These are phyloP conservation scores for Penicillium concentricum DNA, from an alignment of 2,329 filamentous ascomycete species.

Conservation along the genomic window DNA sequence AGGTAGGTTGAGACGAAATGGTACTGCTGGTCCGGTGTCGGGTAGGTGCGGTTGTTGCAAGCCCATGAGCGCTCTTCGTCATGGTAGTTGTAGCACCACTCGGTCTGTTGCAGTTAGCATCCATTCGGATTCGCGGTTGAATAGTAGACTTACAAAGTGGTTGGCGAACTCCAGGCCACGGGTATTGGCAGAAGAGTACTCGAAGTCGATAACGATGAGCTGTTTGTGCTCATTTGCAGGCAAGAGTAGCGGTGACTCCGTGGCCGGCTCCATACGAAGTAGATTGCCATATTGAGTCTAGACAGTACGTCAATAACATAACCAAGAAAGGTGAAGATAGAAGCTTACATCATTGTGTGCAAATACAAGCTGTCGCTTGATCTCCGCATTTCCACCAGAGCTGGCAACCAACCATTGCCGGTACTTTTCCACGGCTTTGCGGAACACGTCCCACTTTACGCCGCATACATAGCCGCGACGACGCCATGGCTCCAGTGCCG, in stretches of 20 bases:
- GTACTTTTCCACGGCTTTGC: conserved; percentile 72
- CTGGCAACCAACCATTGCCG: conserved; percentile 68
- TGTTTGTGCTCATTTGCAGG: conserved; percentile 95
- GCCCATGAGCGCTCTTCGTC: conserved; percentile 63
- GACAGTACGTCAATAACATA: conserved; percentile 21
- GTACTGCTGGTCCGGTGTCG: conserved; percentile 74
- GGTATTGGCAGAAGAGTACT: conserved; percentile 88
- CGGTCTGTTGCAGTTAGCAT: conserved; percentile 53
- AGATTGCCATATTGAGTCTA: conserved; percentile 99
- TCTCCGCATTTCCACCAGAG: conserved; percentile 65
- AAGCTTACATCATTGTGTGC: conserved; percentile 89
- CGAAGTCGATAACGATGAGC: conserved; percentile 95
- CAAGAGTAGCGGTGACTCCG: conserved; percentile 79
- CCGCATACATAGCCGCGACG: conserved; percentile 75
- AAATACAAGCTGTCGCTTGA: conserved; percentile 80
- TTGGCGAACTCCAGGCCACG: conserved; percentile 92
- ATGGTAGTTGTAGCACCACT: conserved; percentile 99
- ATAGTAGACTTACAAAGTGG: conserved; percentile 67
- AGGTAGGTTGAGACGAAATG: conserved; percentile 87
- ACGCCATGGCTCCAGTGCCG: conserved; percentile 60
- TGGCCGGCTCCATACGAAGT: conserved; percentile 68
- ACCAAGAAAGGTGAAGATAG: not conserved
- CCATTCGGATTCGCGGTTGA: not conserved
- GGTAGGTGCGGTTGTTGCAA: conserved; percentile 71
- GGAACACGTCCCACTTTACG: conserved; percentile 77